Conservation (phyloP, 805 yeast species). For the Pichia thaimueangensis region DNA sequence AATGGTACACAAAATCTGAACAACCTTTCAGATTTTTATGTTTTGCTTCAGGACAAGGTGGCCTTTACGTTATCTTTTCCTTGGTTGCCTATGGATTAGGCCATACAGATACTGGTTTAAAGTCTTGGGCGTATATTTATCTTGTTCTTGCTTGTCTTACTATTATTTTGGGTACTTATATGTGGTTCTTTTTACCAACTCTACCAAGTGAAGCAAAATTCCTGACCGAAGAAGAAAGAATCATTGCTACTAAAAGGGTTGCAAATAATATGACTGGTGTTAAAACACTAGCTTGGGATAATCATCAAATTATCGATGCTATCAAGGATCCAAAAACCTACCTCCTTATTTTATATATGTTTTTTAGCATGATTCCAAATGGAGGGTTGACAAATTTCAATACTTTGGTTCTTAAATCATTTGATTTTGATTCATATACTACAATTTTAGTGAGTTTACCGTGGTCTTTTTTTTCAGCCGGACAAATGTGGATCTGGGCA, state of each 20-base stretch:
- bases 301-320: constrained; percentile 39
- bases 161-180: constrained; percentile 29
- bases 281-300: constrained; percentile 39
- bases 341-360: constrained; percentile 28
- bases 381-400: constrained; percentile 19
- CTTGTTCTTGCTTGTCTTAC: constrained; percentile 49
- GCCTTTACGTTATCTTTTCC: constrained; percentile 36
- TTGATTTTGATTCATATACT: constrained; percentile 14
- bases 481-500: constrained; percentile 19
- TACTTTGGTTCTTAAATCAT: constrained; percentile 15
- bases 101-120: constrained; percentile 14
- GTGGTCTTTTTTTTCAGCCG: constrained; percentile 19
- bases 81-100: constrained; percentile 25
- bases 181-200: constrained; percentile 41
- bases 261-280: constrained; percentile 29
- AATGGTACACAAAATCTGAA: constrained; percentile 40
- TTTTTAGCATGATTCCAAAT: constrained; percentile 20
- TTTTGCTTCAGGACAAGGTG: constrained; percentile 37
- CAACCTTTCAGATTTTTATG: constrained; percentile 34
- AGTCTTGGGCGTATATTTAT: constrained; percentile 43
- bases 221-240: constrained; percentile 32
- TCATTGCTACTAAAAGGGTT: constrained; percentile 37
- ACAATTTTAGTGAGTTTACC: constrained; percentile 21
- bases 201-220: constrained; percentile 46
- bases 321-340: constrained; percentile 40